Evolutionary conservation across 2,329 filamentous ascomycete species (phyloP), one percentile per base, ranked within the genome.

Genomic region (Talaromyces sp.): DNA sequence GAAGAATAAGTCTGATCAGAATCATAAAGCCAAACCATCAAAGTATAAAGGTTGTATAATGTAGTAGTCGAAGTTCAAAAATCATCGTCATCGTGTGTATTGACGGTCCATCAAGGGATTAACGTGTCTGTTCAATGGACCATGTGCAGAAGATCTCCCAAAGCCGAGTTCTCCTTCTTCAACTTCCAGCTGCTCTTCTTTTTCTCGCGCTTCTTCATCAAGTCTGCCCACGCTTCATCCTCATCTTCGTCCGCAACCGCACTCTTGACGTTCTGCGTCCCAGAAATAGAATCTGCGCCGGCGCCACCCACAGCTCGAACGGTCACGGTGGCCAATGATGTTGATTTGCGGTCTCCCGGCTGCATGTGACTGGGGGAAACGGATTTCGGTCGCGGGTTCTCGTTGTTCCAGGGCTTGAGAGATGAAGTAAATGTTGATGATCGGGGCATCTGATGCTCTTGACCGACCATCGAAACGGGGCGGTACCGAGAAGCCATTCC

Each of bases 401-500:
- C 74, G 59, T 77, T 69, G 16, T 70, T 71, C 73, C 75, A 80
- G 9, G 72, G 69, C 39, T 72, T 75, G n/a, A 73, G 68, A 1
- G 69, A 69, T 1, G 73, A 70, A 5, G 73, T 74, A 28, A 74
- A 72, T 7, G 72, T 69, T 2, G 76, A 76, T 11, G 73, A 67
- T 33, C 66, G 66, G 23, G 52, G 35, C 28, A 64, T 64, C 5
- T 69, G 69, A 4, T 67, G 66, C 6, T 77, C 74, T 9, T 75
- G 72, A 7, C 80, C 81, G 61, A 83, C 80, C 46, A 89, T 88
- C 0, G 91, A 92, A 0, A 98, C 93, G 1, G 95, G 92, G 52
- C 95, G 86, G 77, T 99, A 99, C 50, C 95, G 87, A 35, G 91
- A 88, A 8, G 95, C 92, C 59, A 96, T 83, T 16, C 95, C 95